A percentile compares a stretch with the other conserved stretches of the same genome.
These are phyloP conservation scores for Aspergillus ostianus DNA, from an alignment of 495 filamentous ascomycete species.

Conservation along the genomic window DNA sequence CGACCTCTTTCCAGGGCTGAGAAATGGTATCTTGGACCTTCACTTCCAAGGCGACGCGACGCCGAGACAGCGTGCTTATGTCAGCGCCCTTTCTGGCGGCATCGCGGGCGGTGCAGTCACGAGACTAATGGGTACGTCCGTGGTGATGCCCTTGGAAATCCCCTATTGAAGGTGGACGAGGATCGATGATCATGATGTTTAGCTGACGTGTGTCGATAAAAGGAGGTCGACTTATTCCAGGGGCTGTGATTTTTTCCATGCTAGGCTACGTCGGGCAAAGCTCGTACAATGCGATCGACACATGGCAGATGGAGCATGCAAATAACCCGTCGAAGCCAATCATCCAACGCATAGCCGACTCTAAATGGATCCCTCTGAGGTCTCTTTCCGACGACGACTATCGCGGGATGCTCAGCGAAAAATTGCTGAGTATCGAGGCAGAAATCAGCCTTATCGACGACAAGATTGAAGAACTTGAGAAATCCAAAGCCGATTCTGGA, in stretches of 20 bases:
- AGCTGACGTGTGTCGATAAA: not conserved
- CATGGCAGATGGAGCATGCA: conserved; percentile 41
- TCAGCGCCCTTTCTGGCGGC: conserved; percentile 66
- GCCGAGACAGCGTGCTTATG: conserved; percentile 54
- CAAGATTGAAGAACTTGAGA: conserved; percentile 57
- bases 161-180: not conserved
- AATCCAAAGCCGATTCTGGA: conserved; percentile 38
- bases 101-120: conserved; percentile 64
- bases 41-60: conserved; percentile 50
- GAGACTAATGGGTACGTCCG: conserved; percentile 56
- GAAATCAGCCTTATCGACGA: conserved; percentile 88
- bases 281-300: conserved; percentile 55
- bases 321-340: conserved; percentile 39
- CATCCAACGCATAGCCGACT: conserved; percentile 52
- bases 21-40: conserved; percentile 39
- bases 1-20: conserved; percentile 29
- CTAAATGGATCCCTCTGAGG: conserved; percentile 81
- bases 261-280: conserved; percentile 60
- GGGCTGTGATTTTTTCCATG: conserved; percentile 60
- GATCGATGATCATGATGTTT: conserved; percentile 1
- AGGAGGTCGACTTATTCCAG: conserved; percentile 57
- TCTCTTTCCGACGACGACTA: conserved; percentile 78
- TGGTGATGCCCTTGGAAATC: conserved; percentile 12
- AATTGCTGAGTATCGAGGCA: conserved; percentile 72
- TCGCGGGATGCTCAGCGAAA: conserved; percentile 69